phyloP scores from a whole-genome alignment of 441 rosid species.

The Viola pubescens region DNA sequence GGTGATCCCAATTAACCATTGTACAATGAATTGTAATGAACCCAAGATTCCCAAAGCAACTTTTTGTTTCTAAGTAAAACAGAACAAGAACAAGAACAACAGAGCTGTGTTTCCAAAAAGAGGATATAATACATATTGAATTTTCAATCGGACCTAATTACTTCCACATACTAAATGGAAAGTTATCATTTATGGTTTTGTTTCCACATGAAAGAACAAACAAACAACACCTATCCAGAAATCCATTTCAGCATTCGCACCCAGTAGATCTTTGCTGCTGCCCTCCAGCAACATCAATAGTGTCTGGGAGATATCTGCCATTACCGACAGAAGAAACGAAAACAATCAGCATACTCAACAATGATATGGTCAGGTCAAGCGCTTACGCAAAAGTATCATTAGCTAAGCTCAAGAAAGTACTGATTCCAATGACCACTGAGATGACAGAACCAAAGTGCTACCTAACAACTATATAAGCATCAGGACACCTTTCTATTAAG shows the following conservation, averaged over 20 bases:
- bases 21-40: too few relatives aligned
- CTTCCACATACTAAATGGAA: not conserved
- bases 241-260: conserved; percentile 44
- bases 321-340: conserved; percentile 15
- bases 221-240: not conserved
- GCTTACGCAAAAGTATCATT: too few relatives aligned
- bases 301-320: conserved; percentile 61
- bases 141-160: too few relatives aligned
- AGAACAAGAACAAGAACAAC: too few relatives aligned
- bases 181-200: not conserved
- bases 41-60: too few relatives aligned
- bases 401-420: too few relatives aligned
- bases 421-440: too few relatives aligned
- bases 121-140: too few relatives aligned
- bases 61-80: too few relatives aligned
- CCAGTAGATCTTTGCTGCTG: conserved; percentile 56
- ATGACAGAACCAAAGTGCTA: not conserved
- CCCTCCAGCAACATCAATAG: conserved; percentile 55
- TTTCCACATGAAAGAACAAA: not conserved
- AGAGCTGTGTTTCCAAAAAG: too few relatives aligned
- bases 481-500: not conserved
- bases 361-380: too few relatives aligned
- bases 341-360: conserved; percentile 1
- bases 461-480: not conserved
- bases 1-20: too few relatives aligned